Evolutionary conservation across 257 asterid genomes (phyloP).

Genomic region (Penstemon barbatus): DNA sequence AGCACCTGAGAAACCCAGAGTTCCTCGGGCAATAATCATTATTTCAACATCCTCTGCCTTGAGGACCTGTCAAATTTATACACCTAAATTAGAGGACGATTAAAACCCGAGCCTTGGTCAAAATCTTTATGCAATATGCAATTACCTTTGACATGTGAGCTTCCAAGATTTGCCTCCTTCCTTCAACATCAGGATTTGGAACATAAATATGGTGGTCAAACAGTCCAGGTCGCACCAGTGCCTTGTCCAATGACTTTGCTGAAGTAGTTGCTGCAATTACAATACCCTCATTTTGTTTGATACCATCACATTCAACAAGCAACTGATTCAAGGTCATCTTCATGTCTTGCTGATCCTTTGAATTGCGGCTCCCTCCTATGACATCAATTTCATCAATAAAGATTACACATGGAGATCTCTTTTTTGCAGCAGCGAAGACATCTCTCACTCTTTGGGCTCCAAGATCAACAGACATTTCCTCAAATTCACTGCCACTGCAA

Average conservation of each 20-base stretch:
- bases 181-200: conserved; percentile 98
- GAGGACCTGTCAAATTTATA: too few relatives aligned
- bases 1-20: too few relatives aligned
- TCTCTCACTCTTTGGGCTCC: conserved; percentile 98
- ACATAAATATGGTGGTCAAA: conserved; percentile 92
- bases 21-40: too few relatives aligned
- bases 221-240: conserved; percentile 91
- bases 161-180: conserved; percentile 92
- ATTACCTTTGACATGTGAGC: conserved; percentile 85
- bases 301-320: conserved; percentile 94
- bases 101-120: too few relatives aligned
- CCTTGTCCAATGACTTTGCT: conserved; percentile 90
- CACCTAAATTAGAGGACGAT: too few relatives aligned
- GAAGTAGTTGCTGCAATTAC: conserved; percentile 96
- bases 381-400: conserved; percentile 92
- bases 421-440: conserved; percentile 91
- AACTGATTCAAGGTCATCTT: conserved; percentile 92
- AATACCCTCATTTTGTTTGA: conserved; percentile 91
- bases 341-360: conserved; percentile 91
- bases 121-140: too few relatives aligned
- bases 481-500: conserved; percentile 99
- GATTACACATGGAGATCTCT: conserved; percentile 88
- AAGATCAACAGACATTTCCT: conserved; percentile 97
- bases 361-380: too few relatives aligned
- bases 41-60: too few relatives aligned